Evolutionary conservation across 1,284 basidiomycete species (phyloP).

Genomic region (Puccinia brachypodii): DNA sequence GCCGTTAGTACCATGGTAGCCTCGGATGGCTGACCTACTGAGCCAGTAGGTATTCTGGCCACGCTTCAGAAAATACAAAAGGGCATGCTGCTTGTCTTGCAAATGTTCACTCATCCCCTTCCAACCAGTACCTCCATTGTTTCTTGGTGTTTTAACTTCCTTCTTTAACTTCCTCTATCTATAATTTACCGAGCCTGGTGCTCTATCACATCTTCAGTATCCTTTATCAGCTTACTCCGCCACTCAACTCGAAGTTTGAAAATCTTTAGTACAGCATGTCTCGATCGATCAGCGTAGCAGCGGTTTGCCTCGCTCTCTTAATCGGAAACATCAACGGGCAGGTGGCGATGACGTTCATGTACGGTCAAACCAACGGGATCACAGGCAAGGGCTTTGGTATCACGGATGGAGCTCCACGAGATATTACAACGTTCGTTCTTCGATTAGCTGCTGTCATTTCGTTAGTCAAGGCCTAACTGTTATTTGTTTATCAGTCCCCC

Average conservation of each 20-base stretch:
- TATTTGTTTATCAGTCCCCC: not conserved
- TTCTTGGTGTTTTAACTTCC: too few species aligned
- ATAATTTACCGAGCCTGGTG: not conserved
- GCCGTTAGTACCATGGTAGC: too few species aligned
- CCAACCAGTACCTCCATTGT: too few species aligned
- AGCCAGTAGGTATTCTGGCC: too few species aligned
- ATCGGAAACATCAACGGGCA: constrained; percentile 31
- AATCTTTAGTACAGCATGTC: not conserved
- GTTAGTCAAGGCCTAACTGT: not conserved
- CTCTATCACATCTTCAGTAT: too few species aligned
- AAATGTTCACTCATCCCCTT: too few species aligned
- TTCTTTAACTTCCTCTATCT: not conserved
- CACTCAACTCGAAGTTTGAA: not conserved
- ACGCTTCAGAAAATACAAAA: too few species aligned
- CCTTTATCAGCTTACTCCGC: not conserved
- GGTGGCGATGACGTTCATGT: constrained; percentile 21
- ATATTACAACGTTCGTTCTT: constrained; percentile 18
- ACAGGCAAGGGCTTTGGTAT: constrained; percentile 33
- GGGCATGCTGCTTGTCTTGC: too few species aligned
- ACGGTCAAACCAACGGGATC: constrained; percentile 23
- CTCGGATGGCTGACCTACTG: too few species aligned
- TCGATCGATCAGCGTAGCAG: not conserved
- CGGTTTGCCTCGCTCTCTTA: not conserved
- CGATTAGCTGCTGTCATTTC: not conserved
- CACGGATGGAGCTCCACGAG: constrained; percentile 20